Conservation (phyloP, 352 stramenopile species). For the Aphanomyces astaci region DNA sequence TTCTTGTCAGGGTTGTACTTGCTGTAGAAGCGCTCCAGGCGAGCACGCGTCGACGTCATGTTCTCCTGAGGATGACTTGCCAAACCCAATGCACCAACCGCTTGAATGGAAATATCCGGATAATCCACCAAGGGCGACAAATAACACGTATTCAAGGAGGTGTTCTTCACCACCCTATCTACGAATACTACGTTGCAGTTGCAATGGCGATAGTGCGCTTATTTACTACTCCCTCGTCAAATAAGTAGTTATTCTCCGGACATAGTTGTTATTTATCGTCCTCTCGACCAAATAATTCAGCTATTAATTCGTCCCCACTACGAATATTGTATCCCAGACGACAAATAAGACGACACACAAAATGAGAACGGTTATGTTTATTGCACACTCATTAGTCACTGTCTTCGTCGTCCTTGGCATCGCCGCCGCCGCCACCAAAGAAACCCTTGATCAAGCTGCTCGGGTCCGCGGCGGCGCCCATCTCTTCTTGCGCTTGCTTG, state of each 20-base stretch:
- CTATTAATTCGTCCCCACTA: too few species aligned
- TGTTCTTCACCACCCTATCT: too few species aligned
- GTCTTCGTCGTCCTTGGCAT: slow-evolving; percentile 41
- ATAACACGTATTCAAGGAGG: too few species aligned
- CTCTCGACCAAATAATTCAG: too few species aligned
- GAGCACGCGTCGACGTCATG: slow-evolving; percentile 23
- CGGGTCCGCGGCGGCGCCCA: slow-evolving; percentile 53
- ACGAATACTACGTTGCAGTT: too few species aligned
- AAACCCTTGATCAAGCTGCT: slow-evolving; percentile 59
- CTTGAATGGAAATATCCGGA: too few species aligned
- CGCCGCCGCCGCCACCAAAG: slow-evolving; percentile 46
- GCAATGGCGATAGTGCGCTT: too few species aligned
- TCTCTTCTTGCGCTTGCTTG: slow-evolving; percentile 82
- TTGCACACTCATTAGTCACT: slow-evolving; percentile 11
- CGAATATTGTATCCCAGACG: background rate
- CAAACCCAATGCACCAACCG: background rate
- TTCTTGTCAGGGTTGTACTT: slow-evolving; percentile 83
- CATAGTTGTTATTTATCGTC: too few species aligned
- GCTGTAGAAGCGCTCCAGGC: slow-evolving; percentile 71
- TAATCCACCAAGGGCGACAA: too few species aligned
- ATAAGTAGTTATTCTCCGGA: too few species aligned
- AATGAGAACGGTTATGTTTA: too few species aligned
- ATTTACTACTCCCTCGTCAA: too few species aligned
- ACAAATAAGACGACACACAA: background rate
- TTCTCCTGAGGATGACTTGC: background rate